These are phyloP conservation scores for Aspergillus fijiensis DNA, from an alignment of 2,329 filamentous ascomycete genomes.

Conservation along the genomic window DNA sequence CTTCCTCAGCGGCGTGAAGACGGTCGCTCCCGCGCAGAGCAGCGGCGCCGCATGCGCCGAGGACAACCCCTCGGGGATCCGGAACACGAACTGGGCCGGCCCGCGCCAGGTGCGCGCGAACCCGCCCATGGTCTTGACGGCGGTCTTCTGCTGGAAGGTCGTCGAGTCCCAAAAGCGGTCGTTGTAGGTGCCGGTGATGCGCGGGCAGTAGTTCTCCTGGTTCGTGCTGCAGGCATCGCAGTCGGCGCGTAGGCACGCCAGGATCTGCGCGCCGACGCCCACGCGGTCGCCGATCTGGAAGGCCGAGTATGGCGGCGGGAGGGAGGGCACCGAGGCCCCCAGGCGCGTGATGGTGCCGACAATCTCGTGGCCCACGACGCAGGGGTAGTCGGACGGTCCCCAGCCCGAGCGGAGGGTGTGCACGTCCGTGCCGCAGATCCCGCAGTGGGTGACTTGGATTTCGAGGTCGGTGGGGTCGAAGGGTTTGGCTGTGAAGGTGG, in stretches of 20 bases:
- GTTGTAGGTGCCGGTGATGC: conserved; percentile 40
- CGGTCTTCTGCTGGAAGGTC: neutral
- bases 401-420: conserved; percentile 58
- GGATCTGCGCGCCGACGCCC: conserved; percentile 61
- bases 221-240: conserved; percentile 43
- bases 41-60: conserved; percentile 63
- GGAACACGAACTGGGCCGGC: conserved; percentile 59
- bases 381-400: conserved; percentile 43
- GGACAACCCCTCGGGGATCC: conserved; percentile 53
- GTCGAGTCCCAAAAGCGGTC: conserved; percentile 24
- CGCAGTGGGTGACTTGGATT: conserved; percentile 65
- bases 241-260: conserved; percentile 50
- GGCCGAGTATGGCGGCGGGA: conserved; percentile 17
- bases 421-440: conserved; percentile 64
- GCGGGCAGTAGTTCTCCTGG: conserved; percentile 43
- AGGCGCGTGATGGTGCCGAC: conserved; percentile 59
- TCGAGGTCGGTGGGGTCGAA: conserved; percentile 64
- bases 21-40: conserved; percentile 75
- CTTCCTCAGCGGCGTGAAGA: conserved; percentile 66
- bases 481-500: conserved; percentile 41
- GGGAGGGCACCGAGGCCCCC: conserved; percentile 42
- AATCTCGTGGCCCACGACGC: conserved; percentile 65
- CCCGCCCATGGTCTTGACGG: conserved; percentile 51
- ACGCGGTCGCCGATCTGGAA: conserved; percentile 64
- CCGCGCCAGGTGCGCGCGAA: conserved; percentile 58